A percentile compares a stretch with the other conserved stretches of the same genome.
Conservation (phyloP, 495 filamentous ascomycete species). For the Neurospora sp. region DNA sequence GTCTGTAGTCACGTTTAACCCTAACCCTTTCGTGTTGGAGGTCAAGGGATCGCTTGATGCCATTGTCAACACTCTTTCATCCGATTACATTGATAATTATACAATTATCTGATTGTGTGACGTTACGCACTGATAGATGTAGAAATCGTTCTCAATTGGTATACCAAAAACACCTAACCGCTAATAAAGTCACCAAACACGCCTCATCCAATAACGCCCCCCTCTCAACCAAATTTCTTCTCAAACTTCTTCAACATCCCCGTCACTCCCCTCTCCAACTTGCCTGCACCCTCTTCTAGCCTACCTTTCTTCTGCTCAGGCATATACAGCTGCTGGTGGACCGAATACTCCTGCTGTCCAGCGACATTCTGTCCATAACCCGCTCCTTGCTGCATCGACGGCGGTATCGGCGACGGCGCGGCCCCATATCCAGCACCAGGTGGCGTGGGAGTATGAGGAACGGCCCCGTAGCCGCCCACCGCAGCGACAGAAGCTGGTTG, state of each 20-base stretch:
- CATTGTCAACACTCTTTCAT: not conserved
- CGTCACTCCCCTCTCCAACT: constrained; percentile 68
- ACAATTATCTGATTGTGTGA: not conserved
- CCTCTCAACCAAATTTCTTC: constrained; percentile 57
- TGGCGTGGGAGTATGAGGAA: constrained; percentile 24
- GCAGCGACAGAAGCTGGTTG: not conserved
- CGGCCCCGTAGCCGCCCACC: constrained; percentile 15
- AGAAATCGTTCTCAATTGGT: not conserved
- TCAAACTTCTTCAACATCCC: constrained; percentile 82
- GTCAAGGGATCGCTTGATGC: not conserved
- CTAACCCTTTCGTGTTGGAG: not conserved
- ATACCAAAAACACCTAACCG: not conserved
- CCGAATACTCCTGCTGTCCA: constrained; percentile 41
- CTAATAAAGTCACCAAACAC: not conserved
- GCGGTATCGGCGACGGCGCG: constrained; percentile 19
- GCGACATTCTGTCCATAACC: constrained; percentile 42
- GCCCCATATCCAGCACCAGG: constrained; percentile 6
- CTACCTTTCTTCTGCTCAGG: constrained; percentile 55
- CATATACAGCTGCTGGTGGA: constrained; percentile 69
- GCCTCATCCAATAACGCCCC: not conserved
- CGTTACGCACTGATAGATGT: not conserved
- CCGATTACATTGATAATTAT: not conserved
- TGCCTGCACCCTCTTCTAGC: constrained; percentile 57
- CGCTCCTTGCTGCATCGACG: constrained; percentile 30
- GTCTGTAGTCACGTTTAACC: not conserved